phyloP scores from a whole-genome alignment of 257 asterid species.

The Cruciata laevipes region DNA sequence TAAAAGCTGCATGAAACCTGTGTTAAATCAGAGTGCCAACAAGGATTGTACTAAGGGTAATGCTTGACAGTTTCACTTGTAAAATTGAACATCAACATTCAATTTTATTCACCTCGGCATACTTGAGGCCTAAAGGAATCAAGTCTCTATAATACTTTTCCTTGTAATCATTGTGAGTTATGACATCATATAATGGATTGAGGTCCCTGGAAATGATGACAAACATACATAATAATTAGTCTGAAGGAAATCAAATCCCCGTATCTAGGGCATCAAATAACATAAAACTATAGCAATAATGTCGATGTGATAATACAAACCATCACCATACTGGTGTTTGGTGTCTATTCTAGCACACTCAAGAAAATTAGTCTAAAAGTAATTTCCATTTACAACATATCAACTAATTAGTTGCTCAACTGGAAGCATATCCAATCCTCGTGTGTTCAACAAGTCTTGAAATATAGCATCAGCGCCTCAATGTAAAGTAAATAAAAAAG shows the following conservation, averaged over 20 bases:
- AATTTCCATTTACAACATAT: background rate
- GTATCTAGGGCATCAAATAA: background rate
- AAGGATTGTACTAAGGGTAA: slow-evolving; percentile 16
- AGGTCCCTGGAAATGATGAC: slow-evolving; percentile 59
- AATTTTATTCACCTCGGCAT: slow-evolving; percentile 46
- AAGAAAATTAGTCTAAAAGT: background rate
- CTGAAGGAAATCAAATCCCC: background rate
- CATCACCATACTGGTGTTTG: background rate
- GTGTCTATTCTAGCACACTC: background rate
- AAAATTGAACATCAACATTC: background rate
- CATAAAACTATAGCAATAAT: background rate
- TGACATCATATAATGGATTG: slow-evolving; percentile 73
- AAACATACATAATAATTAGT: slow-evolving; percentile 4
- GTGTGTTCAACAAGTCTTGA: background rate
- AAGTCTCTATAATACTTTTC: slow-evolving; percentile 60
- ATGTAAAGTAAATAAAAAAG: background rate
- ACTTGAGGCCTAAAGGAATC: slow-evolving; percentile 61
- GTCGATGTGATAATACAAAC: background rate
- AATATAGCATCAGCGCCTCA: background rate
- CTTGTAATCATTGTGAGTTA: slow-evolving; percentile 51
- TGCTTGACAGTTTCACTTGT: slow-evolving; percentile 3
- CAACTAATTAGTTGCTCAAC: background rate
- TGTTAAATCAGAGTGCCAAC: slow-evolving; percentile 33
- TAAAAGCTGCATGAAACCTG: slow-evolving; percentile 80
- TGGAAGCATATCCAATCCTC: background rate